A percentile compares a stretch with the other conserved stretches of the same genome.
phyloP scores from a whole-genome alignment of 768 basidiomycete genomes.

The Lyophyllum decastes region DNA sequence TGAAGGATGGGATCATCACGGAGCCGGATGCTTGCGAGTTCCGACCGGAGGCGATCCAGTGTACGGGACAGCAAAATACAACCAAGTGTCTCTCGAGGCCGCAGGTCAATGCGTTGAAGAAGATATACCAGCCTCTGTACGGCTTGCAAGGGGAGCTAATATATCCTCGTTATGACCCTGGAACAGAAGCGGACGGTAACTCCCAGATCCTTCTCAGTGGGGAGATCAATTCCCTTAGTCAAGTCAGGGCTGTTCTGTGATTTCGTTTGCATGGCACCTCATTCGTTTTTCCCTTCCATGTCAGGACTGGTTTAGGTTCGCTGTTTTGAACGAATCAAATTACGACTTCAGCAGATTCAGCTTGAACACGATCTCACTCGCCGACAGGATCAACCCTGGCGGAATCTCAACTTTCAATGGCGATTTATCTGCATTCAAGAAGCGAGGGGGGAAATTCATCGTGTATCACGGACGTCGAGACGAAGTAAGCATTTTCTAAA shows the following conservation, averaged over 20 bases:
- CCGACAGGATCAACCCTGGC: not conserved
- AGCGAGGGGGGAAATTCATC: conserved; percentile 12
- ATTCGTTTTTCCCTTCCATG: not conserved
- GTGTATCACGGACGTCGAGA: conserved; percentile 17
- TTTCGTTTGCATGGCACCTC: not conserved
- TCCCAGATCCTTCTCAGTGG: not conserved
- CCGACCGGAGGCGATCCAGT: conserved; percentile 11
- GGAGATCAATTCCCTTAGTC: not conserved
- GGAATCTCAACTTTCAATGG: conserved; percentile 10
- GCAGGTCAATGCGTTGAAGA: conserved; percentile 7
- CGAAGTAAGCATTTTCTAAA: not conserved
- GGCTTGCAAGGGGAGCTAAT: not conserved
- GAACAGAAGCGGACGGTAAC: not conserved
- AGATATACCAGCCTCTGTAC: conserved; percentile 11
- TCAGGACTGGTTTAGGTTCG: conserved; percentile 14
- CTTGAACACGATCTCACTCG: not conserved
- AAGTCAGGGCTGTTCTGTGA: not conserved
- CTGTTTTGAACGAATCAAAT: conserved; percentile 8
- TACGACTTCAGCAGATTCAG: conserved; percentile 10
- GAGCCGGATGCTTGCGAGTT: conserved; percentile 15
- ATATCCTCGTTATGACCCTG: not conserved
- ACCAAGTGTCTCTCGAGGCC: conserved; percentile 2
- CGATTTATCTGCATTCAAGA: conserved; percentile 9
- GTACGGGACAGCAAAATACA: not conserved
- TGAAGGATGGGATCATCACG: conserved; percentile 14